Evolutionary conservation across 2,329 filamentous ascomycete species (phyloP).

Genomic region (Trichoderma endophyticum): DNA sequence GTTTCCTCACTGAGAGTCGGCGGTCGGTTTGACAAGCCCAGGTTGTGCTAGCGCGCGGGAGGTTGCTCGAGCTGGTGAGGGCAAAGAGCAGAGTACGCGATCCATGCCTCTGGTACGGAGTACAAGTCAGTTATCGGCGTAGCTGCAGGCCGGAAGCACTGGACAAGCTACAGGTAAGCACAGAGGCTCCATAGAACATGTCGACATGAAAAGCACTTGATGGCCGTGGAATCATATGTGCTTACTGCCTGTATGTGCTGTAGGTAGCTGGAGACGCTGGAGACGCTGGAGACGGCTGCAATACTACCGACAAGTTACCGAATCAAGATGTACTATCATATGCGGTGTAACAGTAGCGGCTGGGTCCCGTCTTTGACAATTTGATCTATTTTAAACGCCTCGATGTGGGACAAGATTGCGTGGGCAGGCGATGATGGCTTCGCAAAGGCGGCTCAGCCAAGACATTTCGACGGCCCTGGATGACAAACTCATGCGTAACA

Average conservation of each 20-base stretch:
- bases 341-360: slow-evolving; percentile 5
- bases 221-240: background rate
- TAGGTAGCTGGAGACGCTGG: background rate
- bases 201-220: background rate
- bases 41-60: slow-evolving; percentile 9
- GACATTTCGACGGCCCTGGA: slow-evolving; percentile 7
- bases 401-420: slow-evolving; percentile 12
- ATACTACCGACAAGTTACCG: background rate
- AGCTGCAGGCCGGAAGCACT: background rate
- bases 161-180: background rate
- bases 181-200: background rate
- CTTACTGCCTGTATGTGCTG: background rate
- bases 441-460: background rate
- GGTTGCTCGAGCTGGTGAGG: slow-evolving; percentile 14
- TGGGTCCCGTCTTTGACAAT: background rate
- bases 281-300: background rate
- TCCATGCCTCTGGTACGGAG: background rate
- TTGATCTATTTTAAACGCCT: background rate
- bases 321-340: background rate
- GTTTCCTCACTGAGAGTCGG: slow-evolving; percentile 1
- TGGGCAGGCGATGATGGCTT: background rate
- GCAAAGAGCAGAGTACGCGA: background rate
- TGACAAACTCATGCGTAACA: slow-evolving; percentile 9
- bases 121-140: background rate
- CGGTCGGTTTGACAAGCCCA: background rate